phyloP scores from a whole-genome alignment of 192 early-diverging fungal species.

The Martensiomyces pterosporus region DNA sequence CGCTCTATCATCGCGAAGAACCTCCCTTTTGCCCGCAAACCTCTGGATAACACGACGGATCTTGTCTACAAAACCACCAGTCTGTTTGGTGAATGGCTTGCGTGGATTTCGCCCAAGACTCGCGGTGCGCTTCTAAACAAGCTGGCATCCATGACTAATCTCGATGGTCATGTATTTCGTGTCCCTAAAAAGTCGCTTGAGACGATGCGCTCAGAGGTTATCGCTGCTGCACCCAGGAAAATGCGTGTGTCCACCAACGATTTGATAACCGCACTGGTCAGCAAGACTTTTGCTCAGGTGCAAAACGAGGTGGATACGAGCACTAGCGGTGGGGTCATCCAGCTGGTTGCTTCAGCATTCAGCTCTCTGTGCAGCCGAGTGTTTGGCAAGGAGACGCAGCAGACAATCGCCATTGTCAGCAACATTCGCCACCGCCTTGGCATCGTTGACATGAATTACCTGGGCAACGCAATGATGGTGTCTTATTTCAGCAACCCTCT shows the following conservation, averaged over 20 bases:
- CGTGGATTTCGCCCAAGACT: conserved; percentile 41
- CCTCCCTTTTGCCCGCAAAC: conserved; percentile 23
- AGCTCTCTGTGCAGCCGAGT: background rate
- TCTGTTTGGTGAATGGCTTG: conserved; percentile 38
- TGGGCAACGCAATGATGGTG: background rate
- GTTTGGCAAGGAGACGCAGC: background rate
- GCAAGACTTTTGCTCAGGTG: conserved; percentile 34
- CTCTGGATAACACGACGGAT: conserved; percentile 14
- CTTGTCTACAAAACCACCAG: conserved; percentile 22
- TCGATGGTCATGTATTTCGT: conserved; percentile 35
- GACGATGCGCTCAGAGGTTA: conserved; percentile 10
- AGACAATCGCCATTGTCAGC: background rate
- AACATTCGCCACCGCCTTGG: background rate
- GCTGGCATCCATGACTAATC: conserved; percentile 17
- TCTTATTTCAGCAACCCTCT: background rate
- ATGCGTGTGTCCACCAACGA: conserved; percentile 4
- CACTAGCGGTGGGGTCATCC: no score
- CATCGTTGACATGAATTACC: background rate
- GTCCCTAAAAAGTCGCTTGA: conserved; percentile 15
- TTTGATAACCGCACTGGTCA: conserved; percentile 35
- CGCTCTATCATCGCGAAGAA: conserved; percentile 23
- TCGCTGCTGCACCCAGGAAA: background rate
- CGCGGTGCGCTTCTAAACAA: conserved; percentile 25
- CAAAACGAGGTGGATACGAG: no score
- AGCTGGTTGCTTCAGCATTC: no score